Evolutionary conservation across 257 asterid genomes (phyloP), one percentile per base, ranked within the genome.

Genomic region (Solanum rostratum): DNA sequence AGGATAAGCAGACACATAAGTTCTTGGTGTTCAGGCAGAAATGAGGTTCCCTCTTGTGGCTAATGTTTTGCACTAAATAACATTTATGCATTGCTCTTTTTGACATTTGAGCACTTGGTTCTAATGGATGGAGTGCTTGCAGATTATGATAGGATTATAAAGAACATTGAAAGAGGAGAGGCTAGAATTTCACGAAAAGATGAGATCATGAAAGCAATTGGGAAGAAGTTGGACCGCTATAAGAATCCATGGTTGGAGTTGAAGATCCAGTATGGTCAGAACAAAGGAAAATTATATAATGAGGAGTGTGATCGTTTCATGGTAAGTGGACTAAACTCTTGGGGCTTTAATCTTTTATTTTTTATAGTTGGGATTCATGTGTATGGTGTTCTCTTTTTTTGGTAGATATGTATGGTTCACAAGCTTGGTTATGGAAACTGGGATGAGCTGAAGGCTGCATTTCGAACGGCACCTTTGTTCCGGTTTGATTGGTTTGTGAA

Each of bases 221-320:
- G 97, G 83, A 97, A 97, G 92, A 95, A 97, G 85, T 50, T 97
- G 94, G 98, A 97, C 65, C 98, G 99, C 82, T 97, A 95, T 70
- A 95, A 94, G 92, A 97, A 97, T 89, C 99, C 99, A 57, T 97
- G 99, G 99, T 88, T 94, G 85, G 99, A 97, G 87, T 81, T 97
- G 82, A 95, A 95, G 93, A 97, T 95, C 86, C 99, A 93, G 85
- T 95, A 97, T 87, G 99, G 99, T 85, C 99, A 97, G 92, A 97
- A 97, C 94, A 97, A 97, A 86, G 99, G 99, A 85, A 97, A 97
- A 92, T 76, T 97, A 88, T 97, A 95, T 89, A 97, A 97, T 86
- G 99, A 97, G 90, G 99, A 97, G 91, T 97, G 99, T 79, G 99
- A 97, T 53, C 97, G 99, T n/a, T 97, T 92, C 92, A 97, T 97